Evolutionary conservation across 2,329 filamentous ascomycete species (phyloP).

Genomic region (Penicillium sp.): DNA sequence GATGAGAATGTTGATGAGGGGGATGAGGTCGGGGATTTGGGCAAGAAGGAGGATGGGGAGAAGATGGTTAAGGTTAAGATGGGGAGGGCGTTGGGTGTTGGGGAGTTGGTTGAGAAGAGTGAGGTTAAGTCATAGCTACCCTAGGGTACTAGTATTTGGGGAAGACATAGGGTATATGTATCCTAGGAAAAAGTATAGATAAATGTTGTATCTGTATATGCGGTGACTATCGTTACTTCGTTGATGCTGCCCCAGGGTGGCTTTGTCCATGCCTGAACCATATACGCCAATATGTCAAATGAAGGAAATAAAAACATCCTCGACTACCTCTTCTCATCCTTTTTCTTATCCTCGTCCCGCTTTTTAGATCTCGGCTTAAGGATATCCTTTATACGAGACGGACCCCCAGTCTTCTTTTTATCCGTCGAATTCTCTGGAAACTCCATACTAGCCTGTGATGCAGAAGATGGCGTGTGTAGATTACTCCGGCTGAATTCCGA

Average conservation of each 20-base stretch:
- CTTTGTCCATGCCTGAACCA: not conserved
- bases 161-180: too few species aligned
- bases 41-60: conserved; percentile 57
- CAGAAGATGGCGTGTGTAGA: conserved; percentile 7
- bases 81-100: conserved; percentile 77
- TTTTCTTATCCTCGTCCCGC: conserved; percentile 10
- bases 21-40: conserved; percentile 70
- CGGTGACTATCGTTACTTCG: conserved; percentile 9
- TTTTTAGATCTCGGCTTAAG: conserved; percentile 24
- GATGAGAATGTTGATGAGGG: conserved; percentile 63
- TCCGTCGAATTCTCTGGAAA: conserved; percentile 14
- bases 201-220: not conserved
- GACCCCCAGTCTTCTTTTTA: conserved; percentile 16
- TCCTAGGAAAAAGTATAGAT: too few species aligned
- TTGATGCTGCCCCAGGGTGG: not conserved
- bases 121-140: conserved; percentile 38
- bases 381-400: conserved; percentile 23
- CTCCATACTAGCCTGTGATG: conserved; percentile 9
- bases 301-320: not conserved
- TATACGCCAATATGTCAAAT: not conserved
- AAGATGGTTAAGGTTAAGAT: conserved; percentile 85
- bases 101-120: conserved; percentile 58
- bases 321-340: not conserved
- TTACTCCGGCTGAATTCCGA: conserved; percentile 11
- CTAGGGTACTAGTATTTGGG: too few species aligned